Evolutionary conservation across 352 stramenopile genomes (phyloP).

Genomic region (Pythium insidiosum): DNA sequence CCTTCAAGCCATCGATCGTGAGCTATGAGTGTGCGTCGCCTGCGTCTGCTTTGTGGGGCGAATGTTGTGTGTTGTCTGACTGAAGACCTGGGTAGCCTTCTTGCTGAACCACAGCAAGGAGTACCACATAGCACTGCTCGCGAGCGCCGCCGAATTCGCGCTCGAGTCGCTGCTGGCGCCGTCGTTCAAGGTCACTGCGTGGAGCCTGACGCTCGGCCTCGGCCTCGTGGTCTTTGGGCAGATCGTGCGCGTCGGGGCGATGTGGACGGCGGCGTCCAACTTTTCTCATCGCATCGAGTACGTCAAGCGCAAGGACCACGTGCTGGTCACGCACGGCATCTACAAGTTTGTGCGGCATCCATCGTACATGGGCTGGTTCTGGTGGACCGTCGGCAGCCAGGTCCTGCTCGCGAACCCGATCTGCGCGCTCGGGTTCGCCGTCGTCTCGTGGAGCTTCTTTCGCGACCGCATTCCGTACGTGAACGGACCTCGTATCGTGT

Average conservation of each 20-base stretch:
- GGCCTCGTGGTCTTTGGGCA: slow-evolving; percentile 81
- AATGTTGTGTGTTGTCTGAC: slow-evolving; percentile 1
- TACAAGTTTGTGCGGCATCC: slow-evolving; percentile 93
- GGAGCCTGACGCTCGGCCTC: slow-evolving; percentile 56
- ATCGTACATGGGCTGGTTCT: slow-evolving; percentile 96
- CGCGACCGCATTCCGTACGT: slow-evolving; percentile 88
- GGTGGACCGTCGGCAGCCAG: slow-evolving; percentile 94
- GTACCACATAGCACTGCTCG: slow-evolving; percentile 81
- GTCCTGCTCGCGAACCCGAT: slow-evolving; percentile 90
- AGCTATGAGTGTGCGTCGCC: slow-evolving; percentile 67
- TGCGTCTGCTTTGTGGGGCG: background rate
- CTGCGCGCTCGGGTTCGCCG: slow-evolving; percentile 77
- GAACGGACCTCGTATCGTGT: slow-evolving; percentile 4
- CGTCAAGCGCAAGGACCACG: slow-evolving; percentile 89
- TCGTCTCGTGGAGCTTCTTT: slow-evolving; percentile 94
- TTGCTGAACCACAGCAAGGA: slow-evolving; percentile 87
- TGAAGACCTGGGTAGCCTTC: slow-evolving; percentile 41
- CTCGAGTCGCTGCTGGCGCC: slow-evolving; percentile 83
- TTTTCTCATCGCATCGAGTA: slow-evolving; percentile 96
- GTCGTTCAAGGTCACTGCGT: slow-evolving; percentile 48
- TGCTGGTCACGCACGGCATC: slow-evolving; percentile 90
- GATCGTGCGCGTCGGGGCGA: slow-evolving; percentile 83
- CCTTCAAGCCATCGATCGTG: slow-evolving; percentile 66
- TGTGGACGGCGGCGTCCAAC: slow-evolving; percentile 90
- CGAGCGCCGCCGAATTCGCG: slow-evolving; percentile 88